These are phyloP conservation scores for Monascus purpureus DNA, from an alignment of 495 filamentous ascomycete species.

Conservation along the genomic window DNA sequence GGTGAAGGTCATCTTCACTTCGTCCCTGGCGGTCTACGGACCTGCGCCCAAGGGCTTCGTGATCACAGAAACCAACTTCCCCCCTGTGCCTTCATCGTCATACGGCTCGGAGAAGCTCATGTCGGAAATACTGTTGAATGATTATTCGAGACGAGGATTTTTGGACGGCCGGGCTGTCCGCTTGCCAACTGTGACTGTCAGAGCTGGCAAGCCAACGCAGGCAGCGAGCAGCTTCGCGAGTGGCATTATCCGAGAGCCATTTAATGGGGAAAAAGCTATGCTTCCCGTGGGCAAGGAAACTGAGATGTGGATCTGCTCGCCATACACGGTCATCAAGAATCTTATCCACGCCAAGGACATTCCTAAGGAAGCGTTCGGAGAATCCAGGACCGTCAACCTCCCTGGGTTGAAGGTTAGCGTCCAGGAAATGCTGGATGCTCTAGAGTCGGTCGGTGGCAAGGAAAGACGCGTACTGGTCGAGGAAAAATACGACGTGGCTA, in stretches of 20 bases:
- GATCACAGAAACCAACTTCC: slow-evolving; percentile 41
- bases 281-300: slow-evolving; percentile 43
- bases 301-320: slow-evolving; percentile 53
- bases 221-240: slow-evolving; percentile 63
- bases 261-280: slow-evolving; percentile 48
- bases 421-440: slow-evolving; percentile 60
- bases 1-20: slow-evolving; percentile 46
- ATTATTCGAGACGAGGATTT: slow-evolving; percentile 56
- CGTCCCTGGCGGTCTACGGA: slow-evolving; percentile 50
- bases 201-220: slow-evolving; percentile 60
- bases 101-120: slow-evolving; percentile 76
- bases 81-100: slow-evolving; percentile 51
- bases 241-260: slow-evolving; percentile 57
- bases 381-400: slow-evolving; percentile 53
- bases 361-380: slow-evolving; percentile 35
- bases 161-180: slow-evolving; percentile 53
- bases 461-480: slow-evolving; percentile 48
- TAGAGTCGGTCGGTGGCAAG: slow-evolving; percentile 55
- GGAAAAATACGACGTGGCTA: slow-evolving; percentile 49
- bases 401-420: slow-evolving; percentile 60
- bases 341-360: slow-evolving; percentile 47
- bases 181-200: slow-evolving; percentile 62
- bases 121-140: slow-evolving; percentile 58
- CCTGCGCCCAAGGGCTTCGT: slow-evolving; percentile 26
- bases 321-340: slow-evolving; percentile 55